Percentiles rank a stretch among this genome's conserved stretches.
These are phyloP conservation scores for Xylaria sp. DNA, from an alignment of 2,329 filamentous ascomycete genomes.

Conservation along the genomic window DNA sequence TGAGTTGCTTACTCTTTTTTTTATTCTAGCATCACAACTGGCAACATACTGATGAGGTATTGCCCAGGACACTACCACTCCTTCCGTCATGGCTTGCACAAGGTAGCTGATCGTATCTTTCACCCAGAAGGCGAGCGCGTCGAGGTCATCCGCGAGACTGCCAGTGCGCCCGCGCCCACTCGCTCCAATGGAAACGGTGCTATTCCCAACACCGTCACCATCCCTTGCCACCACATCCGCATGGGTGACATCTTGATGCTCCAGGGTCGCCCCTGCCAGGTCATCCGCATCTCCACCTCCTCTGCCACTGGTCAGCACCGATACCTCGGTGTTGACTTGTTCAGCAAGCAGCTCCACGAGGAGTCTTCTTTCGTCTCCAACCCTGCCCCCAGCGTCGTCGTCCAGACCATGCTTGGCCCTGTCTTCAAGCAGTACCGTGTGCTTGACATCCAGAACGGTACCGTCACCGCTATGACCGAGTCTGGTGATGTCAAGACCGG, in stretches of 20 bases:
- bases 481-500: constrained; percentile 97
- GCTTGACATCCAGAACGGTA: constrained; percentile 90
- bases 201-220: constrained; percentile 88
- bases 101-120: constrained; percentile 66
- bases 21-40: not conserved
- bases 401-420: constrained; percentile 99
- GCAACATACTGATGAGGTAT: constrained; percentile 33
- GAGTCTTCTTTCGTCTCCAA: constrained; percentile 98
- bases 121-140: constrained; percentile 61
- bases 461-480: constrained; percentile 97
- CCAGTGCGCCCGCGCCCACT: constrained; percentile 43
- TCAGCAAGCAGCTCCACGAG: constrained; percentile 99
- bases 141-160: constrained; percentile 60
- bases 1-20: constrained; percentile 51
- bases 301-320: constrained; percentile 98
- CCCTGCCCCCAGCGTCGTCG: constrained; percentile 94
- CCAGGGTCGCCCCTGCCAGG: constrained; percentile 98
- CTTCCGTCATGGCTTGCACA: constrained; percentile 66
- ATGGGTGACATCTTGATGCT: constrained; percentile 98
- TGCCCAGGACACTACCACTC: constrained; percentile 67
- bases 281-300: constrained; percentile 99
- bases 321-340: constrained; percentile 99
- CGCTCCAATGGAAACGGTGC: constrained; percentile 49
- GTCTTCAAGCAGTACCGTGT: constrained; percentile 99
- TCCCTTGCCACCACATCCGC: constrained; percentile 99